Conservation (phyloP, 2,329 filamentous ascomycete species). For the Verticillium tricorpus region DNA sequence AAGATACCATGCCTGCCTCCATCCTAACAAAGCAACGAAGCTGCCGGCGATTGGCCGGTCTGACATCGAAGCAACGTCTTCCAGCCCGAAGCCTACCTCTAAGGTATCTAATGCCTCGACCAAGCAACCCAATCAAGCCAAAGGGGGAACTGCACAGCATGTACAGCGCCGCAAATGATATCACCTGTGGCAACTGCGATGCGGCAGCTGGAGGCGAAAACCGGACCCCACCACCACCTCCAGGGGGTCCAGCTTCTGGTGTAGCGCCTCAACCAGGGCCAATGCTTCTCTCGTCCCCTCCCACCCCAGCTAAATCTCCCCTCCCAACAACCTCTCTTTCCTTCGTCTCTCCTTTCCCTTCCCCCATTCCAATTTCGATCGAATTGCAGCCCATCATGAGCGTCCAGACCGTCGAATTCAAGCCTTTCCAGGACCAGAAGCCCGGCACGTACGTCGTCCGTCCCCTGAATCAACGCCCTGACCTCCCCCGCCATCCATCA, state of each 20-base stretch:
- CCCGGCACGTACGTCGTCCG: conserved; percentile 84
- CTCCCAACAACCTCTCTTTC: not conserved
- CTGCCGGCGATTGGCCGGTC: no score
- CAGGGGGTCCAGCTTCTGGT: not conserved
- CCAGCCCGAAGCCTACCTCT: no score
- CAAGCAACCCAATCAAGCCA: no score
- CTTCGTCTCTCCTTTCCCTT: not conserved
- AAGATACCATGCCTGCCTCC: no score
- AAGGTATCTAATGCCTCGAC: no score
- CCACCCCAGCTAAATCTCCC: not conserved
- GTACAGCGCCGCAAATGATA: not conserved
- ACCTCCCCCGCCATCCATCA: not conserved
- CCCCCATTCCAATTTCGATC: conserved; percentile 3
- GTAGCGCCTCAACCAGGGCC: not conserved
- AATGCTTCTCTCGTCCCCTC: not conserved
- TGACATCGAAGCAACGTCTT: no score
- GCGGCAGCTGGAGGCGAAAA: not conserved
- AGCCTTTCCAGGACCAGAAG: conserved; percentile 93
- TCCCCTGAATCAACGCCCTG: not conserved
- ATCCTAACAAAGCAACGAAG: no score
- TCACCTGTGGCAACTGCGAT: not conserved
- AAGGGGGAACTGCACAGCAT: not conserved
- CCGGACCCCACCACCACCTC: not conserved
- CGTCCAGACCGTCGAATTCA: conserved; percentile 72
- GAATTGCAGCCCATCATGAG: conserved; percentile 51